Evolutionary conservation across 2,329 filamentous ascomycete genomes (phyloP).

Genomic region (Aaosphaeria pasadenensis): DNA sequence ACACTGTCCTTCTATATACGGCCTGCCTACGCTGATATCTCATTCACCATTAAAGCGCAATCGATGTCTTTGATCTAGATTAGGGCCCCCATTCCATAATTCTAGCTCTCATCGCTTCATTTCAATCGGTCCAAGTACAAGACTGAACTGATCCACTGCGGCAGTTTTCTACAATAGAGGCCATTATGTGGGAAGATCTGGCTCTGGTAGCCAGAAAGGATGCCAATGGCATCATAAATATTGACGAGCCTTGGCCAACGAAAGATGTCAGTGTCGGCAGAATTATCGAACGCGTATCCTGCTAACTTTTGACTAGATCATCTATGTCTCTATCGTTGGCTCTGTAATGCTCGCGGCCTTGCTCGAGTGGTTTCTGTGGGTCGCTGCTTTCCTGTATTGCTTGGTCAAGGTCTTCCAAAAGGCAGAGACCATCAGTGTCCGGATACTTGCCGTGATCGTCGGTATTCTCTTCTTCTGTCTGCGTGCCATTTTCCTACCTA

Average conservation of each 20-base stretch:
- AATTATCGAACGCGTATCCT: background rate
- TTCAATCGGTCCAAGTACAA: no score
- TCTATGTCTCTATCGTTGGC: conserved; percentile 79
- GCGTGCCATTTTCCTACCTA: conserved; percentile 79
- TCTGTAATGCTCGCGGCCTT: conserved; percentile 79
- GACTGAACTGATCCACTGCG: no score
- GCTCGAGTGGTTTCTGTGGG: conserved; percentile 92
- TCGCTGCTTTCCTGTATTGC: conserved; percentile 92
- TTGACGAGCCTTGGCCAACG: conserved; percentile 36
- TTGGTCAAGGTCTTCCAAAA: conserved; percentile 84
- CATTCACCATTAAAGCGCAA: no score
- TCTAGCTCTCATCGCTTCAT: no score
- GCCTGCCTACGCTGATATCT: no score
- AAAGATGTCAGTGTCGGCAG: conserved; percentile 38
- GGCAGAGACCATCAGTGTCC: conserved; percentile 83
- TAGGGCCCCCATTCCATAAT: no score
- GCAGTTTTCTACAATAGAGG: no score
- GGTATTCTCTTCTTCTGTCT: conserved; percentile 70
- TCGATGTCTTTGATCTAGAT: no score
- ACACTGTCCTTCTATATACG: no score
- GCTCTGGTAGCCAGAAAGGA: conserved; percentile 26
- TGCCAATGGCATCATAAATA: conserved; percentile 25
- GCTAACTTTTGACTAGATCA: conserved; percentile 57
- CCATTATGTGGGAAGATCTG: conserved; percentile 20
- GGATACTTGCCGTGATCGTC: conserved; percentile 72